Evolutionary conservation across 78 protist genomes (phyloP).

Genomic region (Bigelowiella natans): DNA sequence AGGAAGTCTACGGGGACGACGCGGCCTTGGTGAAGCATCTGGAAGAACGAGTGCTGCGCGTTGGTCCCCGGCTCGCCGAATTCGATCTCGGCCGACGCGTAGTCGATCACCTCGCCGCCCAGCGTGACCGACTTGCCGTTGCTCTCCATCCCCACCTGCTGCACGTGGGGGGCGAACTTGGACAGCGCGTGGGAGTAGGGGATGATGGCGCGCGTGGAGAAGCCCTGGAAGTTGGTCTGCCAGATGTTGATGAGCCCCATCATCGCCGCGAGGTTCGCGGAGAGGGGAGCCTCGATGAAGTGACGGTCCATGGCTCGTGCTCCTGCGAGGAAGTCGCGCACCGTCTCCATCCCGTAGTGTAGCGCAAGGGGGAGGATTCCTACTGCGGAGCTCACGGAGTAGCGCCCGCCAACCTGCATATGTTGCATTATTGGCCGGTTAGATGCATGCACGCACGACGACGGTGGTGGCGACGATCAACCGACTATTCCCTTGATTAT

Average conservation of each 20-base stretch:
- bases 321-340: neutral
- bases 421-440: no score
- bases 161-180: neutral
- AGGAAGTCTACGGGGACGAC: neutral
- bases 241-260: neutral
- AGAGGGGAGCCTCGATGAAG: neutral
- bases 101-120: slow-evolving; percentile 30
- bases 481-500: no score
- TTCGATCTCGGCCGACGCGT: slow-evolving; percentile 60
- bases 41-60: slow-evolving; percentile 13
- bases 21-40: slow-evolving; percentile 12
- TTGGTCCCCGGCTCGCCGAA: neutral
- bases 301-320: neutral
- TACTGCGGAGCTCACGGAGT: slow-evolving; percentile 4
- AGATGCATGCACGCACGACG: no score
- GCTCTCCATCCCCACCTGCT: slow-evolving; percentile 13
- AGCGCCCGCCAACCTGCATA: slow-evolving; percentile 9
- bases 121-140: slow-evolving; percentile 22
- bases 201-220: neutral
- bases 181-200: neutral
- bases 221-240: neutral
- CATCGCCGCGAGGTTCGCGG: neutral
- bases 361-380: neutral
- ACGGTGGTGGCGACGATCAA: no score
- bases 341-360: neutral